Evolutionary conservation across 1,284 basidiomycete genomes (phyloP).

Genomic region (Cryptococcus jaspeensis): DNA sequence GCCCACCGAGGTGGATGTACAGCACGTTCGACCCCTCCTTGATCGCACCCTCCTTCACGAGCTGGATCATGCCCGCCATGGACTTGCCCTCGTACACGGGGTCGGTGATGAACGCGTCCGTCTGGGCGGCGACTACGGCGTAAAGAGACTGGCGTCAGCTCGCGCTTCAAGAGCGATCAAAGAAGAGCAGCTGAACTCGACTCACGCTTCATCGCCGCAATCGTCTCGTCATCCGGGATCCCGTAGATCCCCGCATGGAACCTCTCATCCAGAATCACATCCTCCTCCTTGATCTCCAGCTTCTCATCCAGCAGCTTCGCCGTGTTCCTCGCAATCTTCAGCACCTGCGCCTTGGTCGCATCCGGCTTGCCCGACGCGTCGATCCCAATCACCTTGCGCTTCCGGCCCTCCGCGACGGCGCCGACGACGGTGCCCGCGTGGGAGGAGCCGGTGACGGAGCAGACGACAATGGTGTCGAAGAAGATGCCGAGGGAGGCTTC

Average conservation of each 20-base stretch:
- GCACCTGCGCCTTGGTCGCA: conserved; percentile 28
- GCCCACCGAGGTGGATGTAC: conserved; percentile 40
- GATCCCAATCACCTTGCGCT: conserved; percentile 38
- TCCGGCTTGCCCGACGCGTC: conserved; percentile 37
- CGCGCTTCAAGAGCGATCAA: background rate
- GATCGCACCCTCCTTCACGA: conserved; percentile 32
- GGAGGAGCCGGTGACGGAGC: conserved; percentile 36
- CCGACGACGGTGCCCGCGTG: conserved; percentile 39
- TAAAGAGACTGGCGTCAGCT: background rate
- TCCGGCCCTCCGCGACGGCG: conserved; percentile 32
- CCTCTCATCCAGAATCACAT: conserved; percentile 32
- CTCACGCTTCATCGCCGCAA: conserved; percentile 35
- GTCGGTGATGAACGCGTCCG: conserved; percentile 38
- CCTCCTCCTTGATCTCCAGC: conserved; percentile 28
- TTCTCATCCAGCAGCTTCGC: conserved; percentile 23
- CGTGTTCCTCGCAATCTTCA: conserved; percentile 32
- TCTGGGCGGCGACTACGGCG: conserved; percentile 23
- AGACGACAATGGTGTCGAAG: conserved; percentile 41
- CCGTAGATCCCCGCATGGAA: conserved; percentile 41
- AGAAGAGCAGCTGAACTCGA: background rate
- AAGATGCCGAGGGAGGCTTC: conserved; percentile 30
- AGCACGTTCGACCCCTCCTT: conserved; percentile 30
- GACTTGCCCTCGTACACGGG: conserved; percentile 42
- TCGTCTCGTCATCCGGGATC: conserved; percentile 32
- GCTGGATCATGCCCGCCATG: conserved; percentile 38